These are phyloP conservation scores for Lachnellula arida DNA, from an alignment of 2,329 filamentous ascomycete species.

Conservation along the genomic window DNA sequence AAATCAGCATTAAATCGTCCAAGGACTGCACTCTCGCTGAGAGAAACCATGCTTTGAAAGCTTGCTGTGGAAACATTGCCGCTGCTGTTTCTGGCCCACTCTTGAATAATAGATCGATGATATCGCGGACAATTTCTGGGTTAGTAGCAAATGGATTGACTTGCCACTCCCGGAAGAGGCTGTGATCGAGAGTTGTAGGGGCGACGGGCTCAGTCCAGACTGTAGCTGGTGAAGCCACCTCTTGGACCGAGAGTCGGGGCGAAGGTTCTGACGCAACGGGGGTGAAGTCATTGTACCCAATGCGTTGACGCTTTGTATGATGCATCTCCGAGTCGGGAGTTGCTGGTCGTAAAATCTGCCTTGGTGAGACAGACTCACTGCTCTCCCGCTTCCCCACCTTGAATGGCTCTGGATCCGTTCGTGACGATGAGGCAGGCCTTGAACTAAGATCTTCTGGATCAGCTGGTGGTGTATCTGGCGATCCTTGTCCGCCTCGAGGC, in stretches of 20 bases:
- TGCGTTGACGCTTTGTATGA: conserved; percentile 30
- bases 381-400: conserved; percentile 25
- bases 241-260: conserved; percentile 21
- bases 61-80: conserved; percentile 49
- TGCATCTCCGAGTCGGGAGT: conserved; percentile 28
- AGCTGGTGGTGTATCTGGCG: conserved; percentile 32
- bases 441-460: conserved; percentile 28
- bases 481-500: conserved; percentile 32
- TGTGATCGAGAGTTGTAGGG: conserved; percentile 12
- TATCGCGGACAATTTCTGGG: conserved; percentile 43
- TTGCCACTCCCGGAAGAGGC: conserved; percentile 23
- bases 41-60: conserved; percentile 51
- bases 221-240: conserved; percentile 20
- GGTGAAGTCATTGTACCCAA: conserved; percentile 28
- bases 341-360: conserved; percentile 20
- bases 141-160: conserved; percentile 50
- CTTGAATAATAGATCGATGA: conserved; percentile 53
- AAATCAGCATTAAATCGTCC: conserved; percentile 56
- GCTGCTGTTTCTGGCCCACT: conserved; percentile 51
- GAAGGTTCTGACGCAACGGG: conserved; percentile 30
- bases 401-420: conserved; percentile 27
- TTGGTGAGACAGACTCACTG: conserved; percentile 27
- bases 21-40: conserved; percentile 41
- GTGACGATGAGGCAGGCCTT: conserved; percentile 25
- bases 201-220: conserved; percentile 19